Evolutionary conservation across 2,329 filamentous ascomycete genomes (phyloP), one percentile per base, ranked within the genome.

Genomic region (Thermothelomyces thermophilus): DNA sequence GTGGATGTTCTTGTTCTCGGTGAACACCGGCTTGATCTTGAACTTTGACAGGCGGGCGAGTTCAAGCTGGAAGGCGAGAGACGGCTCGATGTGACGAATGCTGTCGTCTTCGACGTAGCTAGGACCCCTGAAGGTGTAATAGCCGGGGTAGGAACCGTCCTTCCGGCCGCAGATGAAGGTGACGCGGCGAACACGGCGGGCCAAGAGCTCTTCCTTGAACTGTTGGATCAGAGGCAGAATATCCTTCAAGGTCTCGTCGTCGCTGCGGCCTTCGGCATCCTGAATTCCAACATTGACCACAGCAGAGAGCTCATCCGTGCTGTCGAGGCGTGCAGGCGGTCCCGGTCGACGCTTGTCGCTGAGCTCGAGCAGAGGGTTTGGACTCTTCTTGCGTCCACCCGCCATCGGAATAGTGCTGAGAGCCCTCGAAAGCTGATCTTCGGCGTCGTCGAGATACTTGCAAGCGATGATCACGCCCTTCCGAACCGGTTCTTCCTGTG

Each of bases 1-100:
- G 75, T 98, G 93, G 58, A 98, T 96, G 72, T 95, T 97, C 66
- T 94, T 87, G 77, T 98, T 98, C 72, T 97, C 90, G 0, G 93
- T 97, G 73, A 98, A 98, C 45, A 98, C 90, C 2, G 93, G 91
- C 74, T 90, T 94, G 72, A 97, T 95, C 73, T 90, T 84, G 81
- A 98, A 98, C 74, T 96, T 97, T 64, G 86, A 87, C 26, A 98
- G 81, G 68, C 93, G 87, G 52, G 84, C 86, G 57, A 98, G 83
- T 72, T 98, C 93, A 67, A 97, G 87, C 76, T 98, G 93, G 87
- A 97, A 98, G 64, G 93, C 90, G 68, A 96, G 78, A 48, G 93
- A 91, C 44, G 93, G 93, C 72, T 98, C 93, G 58, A 82, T 94
- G 76, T 98, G 91, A 73, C 93, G 91, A 64, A 98, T 97, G 68